These are phyloP conservation scores for Mangifera indica DNA, from an alignment of 345 rosid species.

Conservation along the genomic window DNA sequence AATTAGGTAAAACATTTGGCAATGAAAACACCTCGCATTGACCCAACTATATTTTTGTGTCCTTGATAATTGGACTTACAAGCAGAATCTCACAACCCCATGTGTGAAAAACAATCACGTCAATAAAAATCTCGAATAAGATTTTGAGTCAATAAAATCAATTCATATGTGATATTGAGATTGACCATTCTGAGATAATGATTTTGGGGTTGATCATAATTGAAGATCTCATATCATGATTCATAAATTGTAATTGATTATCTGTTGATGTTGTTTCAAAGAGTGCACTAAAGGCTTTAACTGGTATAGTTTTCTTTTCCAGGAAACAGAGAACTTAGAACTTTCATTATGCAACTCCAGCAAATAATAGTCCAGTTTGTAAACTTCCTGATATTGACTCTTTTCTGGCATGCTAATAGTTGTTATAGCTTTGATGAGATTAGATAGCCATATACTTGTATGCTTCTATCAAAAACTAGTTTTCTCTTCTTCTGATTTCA, in stretches of 20 bases:
- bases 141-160: too few species aligned
- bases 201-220: too few species aligned
- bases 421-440: neutral
- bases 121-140: too few species aligned
- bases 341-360: neutral
- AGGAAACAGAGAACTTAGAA: slow-evolving; percentile 3
- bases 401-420: neutral
- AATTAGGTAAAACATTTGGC: too few species aligned
- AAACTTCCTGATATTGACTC: neutral
- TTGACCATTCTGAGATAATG: too few species aligned
- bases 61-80: too few species aligned
- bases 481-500: neutral
- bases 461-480: neutral
- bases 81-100: too few species aligned
- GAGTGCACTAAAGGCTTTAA: slow-evolving; percentile 34
- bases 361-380: neutral
- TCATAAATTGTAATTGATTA: too few species aligned
- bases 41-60: too few species aligned
- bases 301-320: neutral
- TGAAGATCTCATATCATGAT: slow-evolving; percentile 84
- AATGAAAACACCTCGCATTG: too few species aligned
- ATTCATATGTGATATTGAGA: too few species aligned
- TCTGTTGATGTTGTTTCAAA: slow-evolving; percentile 70
- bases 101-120: too few species aligned
- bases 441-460: neutral